phyloP scores from a whole-genome alignment of 495 filamentous ascomycete species.

The Penicillium pulvis region DNA sequence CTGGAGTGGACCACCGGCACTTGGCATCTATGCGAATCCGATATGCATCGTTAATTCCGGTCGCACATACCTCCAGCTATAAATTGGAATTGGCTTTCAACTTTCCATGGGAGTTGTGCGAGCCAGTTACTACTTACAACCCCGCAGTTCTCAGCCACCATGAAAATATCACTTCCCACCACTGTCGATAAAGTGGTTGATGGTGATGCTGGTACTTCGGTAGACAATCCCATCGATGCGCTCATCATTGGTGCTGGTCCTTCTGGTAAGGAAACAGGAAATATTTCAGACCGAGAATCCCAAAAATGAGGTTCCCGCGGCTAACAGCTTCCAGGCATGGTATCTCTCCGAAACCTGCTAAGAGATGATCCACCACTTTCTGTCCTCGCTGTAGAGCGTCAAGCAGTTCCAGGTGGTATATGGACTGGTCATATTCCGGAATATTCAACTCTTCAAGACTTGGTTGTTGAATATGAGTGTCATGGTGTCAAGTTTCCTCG shows the following conservation, averaged over 20 bases:
- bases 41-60: too few relatives aligned
- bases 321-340: constrained; percentile 8
- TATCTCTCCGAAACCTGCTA: constrained; percentile 10
- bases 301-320: neutral
- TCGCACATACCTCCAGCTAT: too few relatives aligned
- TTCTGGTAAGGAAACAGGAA: neutral
- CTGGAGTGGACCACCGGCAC: neutral
- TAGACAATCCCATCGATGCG: constrained; percentile 11
- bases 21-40: neutral
- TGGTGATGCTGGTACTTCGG: constrained; percentile 2
- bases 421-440: constrained; percentile 11
- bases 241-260: constrained; percentile 12
- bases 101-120: neutral
- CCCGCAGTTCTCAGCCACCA: neutral
- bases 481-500: constrained; percentile 11
- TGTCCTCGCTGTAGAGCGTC: constrained; percentile 7
- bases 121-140: neutral
- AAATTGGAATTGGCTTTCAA: neutral
- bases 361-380: constrained; percentile 10
- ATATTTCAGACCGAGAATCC: neutral
- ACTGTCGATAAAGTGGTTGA: constrained; percentile 2
- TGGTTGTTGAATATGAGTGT: constrained; percentile 10
- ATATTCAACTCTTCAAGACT: constrained; percentile 12
- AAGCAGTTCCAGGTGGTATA: constrained; percentile 8
- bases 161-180: neutral